phyloP scores from a whole-genome alignment of 768 basidiomycete genomes.

The Agrocybe praecox region DNA sequence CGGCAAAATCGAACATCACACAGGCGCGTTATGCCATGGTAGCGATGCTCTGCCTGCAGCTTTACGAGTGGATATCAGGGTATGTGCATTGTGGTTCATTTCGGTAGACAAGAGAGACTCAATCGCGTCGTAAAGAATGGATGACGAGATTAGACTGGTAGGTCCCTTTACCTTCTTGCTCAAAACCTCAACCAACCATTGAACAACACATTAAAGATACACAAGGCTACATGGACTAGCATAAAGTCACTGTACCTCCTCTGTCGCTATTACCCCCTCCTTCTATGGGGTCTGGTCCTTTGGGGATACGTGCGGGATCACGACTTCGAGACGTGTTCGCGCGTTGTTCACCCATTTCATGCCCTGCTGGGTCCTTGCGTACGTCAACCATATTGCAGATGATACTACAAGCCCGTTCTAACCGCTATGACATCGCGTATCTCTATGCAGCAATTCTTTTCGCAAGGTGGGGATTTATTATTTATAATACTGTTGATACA shows the following conservation, averaged over 20 bases:
- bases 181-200: not conserved
- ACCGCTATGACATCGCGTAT: not conserved
- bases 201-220: conserved; percentile 26
- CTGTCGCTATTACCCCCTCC: conserved; percentile 42
- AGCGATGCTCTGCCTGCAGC: conserved; percentile 28
- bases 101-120: not conserved
- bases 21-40: conserved; percentile 28
- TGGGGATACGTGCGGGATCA: conserved; percentile 37
- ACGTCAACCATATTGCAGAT: conserved; percentile 8
- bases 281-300: conserved; percentile 35
- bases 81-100: conserved; percentile 21
- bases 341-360: conserved; percentile 28
- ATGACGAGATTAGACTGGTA: conserved; percentile 35
- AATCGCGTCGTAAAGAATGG: conserved; percentile 18
- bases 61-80: conserved; percentile 40
- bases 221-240: conserved; percentile 31
- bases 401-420: not conserved
- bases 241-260: conserved; percentile 41
- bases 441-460: conserved; percentile 36
- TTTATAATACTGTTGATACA: not conserved
- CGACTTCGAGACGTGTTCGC: conserved; percentile 25
- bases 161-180: conserved; percentile 5
- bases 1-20: conserved; percentile 6
- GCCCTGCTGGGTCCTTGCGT: conserved; percentile 34
- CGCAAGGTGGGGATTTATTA: conserved; percentile 29